Percentiles rank a stretch among this genome's conserved stretches.
These are phyloP conservation scores for Coelastrella sp. DNA, from an alignment of 139 green algal species.

Conservation along the genomic window DNA sequence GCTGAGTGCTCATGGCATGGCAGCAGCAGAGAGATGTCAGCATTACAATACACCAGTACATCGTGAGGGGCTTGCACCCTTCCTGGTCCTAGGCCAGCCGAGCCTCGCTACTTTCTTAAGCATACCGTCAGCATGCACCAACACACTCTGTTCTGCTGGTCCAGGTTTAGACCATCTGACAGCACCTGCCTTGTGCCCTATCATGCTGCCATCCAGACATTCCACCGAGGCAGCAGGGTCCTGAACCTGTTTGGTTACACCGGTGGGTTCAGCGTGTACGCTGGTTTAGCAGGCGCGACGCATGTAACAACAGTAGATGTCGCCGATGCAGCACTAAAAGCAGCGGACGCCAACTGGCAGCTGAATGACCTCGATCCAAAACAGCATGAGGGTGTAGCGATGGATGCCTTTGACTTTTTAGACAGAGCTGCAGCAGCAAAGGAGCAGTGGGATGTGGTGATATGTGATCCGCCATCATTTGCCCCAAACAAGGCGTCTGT, in stretches of 20 bases:
- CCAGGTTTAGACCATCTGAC: too few relatives aligned
- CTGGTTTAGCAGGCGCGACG: conserved; percentile 54
- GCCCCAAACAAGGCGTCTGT: conserved; percentile 58
- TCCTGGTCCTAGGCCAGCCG: too few relatives aligned
- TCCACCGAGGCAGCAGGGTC: conserved; percentile 31
- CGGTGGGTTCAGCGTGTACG: conserved; percentile 63
- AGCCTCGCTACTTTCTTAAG: too few relatives aligned
- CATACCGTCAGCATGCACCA: too few relatives aligned
- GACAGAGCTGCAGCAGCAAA: conserved; percentile 46
- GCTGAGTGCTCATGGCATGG: too few relatives aligned
- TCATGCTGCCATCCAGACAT: not conserved
- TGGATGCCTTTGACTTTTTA: conserved; percentile 68
- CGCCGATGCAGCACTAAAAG: conserved; percentile 46
- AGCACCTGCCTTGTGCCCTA: too few relatives aligned
- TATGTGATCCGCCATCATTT: conserved; percentile 62
- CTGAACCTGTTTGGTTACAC: conserved; percentile 66
- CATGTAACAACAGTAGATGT: conserved; percentile 68
- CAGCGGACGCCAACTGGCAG: conserved; percentile 57
- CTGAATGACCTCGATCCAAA: conserved; percentile 56
- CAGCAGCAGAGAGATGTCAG: too few relatives aligned
- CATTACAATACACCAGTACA: too few relatives aligned
- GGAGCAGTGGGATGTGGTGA: conserved; percentile 46
- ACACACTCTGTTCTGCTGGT: too few relatives aligned
- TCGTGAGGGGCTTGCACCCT: too few relatives aligned
- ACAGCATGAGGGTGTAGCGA: conserved; percentile 38